phyloP scores from a whole-genome alignment of 352 stramenopile genomes.

The Globisporangium cystogenes region DNA sequence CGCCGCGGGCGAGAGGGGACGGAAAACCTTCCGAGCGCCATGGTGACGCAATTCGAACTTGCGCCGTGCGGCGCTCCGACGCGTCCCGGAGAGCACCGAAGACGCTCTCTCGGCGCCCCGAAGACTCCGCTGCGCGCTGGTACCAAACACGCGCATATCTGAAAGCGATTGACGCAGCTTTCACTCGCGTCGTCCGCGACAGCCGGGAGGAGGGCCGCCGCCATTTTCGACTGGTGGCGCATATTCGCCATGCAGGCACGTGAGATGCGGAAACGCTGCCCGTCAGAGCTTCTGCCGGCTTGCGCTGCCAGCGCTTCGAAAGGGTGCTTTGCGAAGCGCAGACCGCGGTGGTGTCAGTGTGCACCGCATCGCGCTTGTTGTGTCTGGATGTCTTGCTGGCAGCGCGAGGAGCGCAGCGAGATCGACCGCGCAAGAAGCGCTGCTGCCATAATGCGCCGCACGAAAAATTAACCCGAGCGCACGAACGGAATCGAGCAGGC shows the following conservation, averaged over 20 bases:
- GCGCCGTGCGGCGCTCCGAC: background rate
- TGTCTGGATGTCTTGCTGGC: background rate
- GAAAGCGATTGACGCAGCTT: constrained; percentile 1
- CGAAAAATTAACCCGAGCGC: background rate
- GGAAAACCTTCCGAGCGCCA: constrained; percentile 3
- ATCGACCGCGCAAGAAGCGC: background rate
- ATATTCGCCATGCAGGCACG: background rate
- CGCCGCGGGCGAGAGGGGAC: background rate
- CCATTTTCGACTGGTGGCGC: background rate
- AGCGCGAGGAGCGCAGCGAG: background rate
- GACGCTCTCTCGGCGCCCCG: background rate
- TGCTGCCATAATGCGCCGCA: too few relatives aligned
- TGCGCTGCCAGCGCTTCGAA: background rate
- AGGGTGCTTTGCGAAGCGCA: background rate
- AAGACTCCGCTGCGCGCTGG: background rate
- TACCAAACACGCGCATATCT: background rate
- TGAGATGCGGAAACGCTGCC: background rate
- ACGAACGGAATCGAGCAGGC: background rate
- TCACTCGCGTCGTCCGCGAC: constrained; percentile 2
- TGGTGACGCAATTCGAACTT: background rate
- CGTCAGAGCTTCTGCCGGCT: background rate
- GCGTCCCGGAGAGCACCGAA: background rate
- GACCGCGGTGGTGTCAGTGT: background rate
- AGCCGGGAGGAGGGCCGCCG: background rate
- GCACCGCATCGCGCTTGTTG: too few relatives aligned